phyloP scores from a whole-genome alignment of 306 rosid genomes.

The Quercus wislizeni region DNA sequence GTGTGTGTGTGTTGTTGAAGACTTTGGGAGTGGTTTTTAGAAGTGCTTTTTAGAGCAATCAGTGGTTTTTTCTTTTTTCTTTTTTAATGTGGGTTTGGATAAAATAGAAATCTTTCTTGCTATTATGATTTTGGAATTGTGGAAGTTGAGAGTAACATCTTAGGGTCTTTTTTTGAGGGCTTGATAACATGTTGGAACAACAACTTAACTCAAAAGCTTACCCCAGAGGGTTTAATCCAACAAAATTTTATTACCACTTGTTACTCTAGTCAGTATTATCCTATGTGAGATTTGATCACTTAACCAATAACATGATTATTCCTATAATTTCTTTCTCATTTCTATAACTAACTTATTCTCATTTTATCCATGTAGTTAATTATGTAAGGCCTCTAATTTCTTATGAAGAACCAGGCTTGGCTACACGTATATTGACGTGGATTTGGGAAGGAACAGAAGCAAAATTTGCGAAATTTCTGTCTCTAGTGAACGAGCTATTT shows the following conservation, averaged over 20 bases:
- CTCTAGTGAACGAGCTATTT: constrained; percentile 44
- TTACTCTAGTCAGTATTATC: neutral
- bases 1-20: neutral
- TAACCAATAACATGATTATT: neutral
- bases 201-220: neutral
- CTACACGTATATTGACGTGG: constrained; percentile 34
- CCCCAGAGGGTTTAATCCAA: no score
- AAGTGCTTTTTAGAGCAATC: no score
- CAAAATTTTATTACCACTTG: neutral
- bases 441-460: constrained; percentile 39
- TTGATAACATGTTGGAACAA: neutral
- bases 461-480: constrained; percentile 48
- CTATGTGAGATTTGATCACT: neutral
- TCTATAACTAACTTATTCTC: neutral
- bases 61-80: no score
- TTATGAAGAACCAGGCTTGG: constrained; percentile 29
- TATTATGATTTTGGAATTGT: neutral
- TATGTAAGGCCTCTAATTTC: constrained; percentile 26
- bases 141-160: neutral
- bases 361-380: constrained; percentile 21
- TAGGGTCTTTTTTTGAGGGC: no score
- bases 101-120: no score
- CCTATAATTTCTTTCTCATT: neutral
- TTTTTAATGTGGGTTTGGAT: no score
- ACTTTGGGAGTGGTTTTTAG: no score